Conservation (phyloP, 495 filamentous ascomycete species). For the Cercophora samala region DNA sequence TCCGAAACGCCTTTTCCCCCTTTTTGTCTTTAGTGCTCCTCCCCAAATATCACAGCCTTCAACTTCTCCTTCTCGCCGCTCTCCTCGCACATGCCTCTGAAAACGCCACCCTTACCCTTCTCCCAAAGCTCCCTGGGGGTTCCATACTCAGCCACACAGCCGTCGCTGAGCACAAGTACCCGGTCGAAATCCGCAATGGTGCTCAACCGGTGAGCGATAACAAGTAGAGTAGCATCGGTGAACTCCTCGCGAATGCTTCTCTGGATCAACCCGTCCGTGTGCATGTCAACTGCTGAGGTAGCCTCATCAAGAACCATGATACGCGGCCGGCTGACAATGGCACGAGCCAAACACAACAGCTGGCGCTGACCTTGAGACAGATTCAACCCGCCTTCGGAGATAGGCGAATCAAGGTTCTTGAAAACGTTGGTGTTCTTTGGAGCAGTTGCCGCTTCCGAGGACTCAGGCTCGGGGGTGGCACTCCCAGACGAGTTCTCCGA, state of each 20-base stretch:
- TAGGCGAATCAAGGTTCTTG: conserved; percentile 54
- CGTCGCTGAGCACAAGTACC: conserved; percentile 78
- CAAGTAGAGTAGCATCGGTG: conserved; percentile 69
- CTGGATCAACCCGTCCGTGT: conserved; percentile 79
- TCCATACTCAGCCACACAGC: conserved; percentile 70
- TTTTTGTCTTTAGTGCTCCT: conserved; percentile 8
- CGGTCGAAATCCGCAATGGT: conserved; percentile 85
- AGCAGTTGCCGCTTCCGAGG: conserved; percentile 25
- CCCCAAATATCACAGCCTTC: conserved; percentile 51
- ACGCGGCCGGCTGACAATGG: conserved; percentile 74
- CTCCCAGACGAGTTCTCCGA: conserved; percentile 31
- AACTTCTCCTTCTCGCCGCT: conserved; percentile 67
- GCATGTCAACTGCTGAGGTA: conserved; percentile 84
- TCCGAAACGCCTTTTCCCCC: neutral
- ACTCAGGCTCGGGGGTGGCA: conserved; percentile 30
- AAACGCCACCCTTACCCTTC: conserved; percentile 52
- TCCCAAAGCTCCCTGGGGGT: conserved; percentile 64
- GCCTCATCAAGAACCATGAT: conserved; percentile 91
- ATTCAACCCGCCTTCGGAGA: conserved; percentile 75
- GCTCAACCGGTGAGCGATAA: conserved; percentile 83
- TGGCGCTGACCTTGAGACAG: conserved; percentile 87
- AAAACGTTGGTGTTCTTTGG: conserved; percentile 62
- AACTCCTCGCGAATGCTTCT: conserved; percentile 79
- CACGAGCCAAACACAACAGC: conserved; percentile 82
- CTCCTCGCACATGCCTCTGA: conserved; percentile 69